phyloP scores from a whole-genome alignment of 371 early-diverging fungal species.

The Lichtheimia hyalospora region DNA sequence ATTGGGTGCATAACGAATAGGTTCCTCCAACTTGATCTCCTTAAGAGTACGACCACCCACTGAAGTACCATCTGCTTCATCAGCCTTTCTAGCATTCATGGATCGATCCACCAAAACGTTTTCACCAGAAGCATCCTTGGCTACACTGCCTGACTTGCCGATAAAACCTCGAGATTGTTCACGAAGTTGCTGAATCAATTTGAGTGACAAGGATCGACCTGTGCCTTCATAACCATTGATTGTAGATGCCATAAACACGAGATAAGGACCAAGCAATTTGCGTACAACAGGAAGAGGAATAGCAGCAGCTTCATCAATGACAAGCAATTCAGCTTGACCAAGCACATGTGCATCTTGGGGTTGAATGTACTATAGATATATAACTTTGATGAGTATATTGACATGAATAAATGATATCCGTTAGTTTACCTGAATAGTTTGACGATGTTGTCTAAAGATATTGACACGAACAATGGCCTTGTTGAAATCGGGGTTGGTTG shows the following conservation, averaged over 20 bases:
- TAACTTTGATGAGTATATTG: slow-evolving; percentile 16
- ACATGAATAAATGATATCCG: not conserved
- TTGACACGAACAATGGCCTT: slow-evolving; percentile 96
- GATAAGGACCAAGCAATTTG: slow-evolving; percentile 90
- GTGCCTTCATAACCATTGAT: slow-evolving; percentile 99
- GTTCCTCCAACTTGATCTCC: slow-evolving; percentile 92
- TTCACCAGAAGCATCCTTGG: slow-evolving; percentile 42
- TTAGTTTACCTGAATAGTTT: slow-evolving; percentile 82
- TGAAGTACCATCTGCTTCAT: slow-evolving; percentile 29
- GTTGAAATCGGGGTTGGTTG: slow-evolving; percentile 92
- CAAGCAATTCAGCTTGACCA: slow-evolving; percentile 95
- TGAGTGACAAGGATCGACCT: slow-evolving; percentile 95
- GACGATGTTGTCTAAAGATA: slow-evolving; percentile 95
- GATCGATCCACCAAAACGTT: slow-evolving; percentile 60
- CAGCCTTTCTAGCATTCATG: slow-evolving; percentile 46
- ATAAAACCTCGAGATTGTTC: slow-evolving; percentile 87
- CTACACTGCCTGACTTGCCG: slow-evolving; percentile 46
- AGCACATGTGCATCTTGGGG: slow-evolving; percentile 92
- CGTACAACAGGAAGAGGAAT: slow-evolving; percentile 95
- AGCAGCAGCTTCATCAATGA: slow-evolving; percentile 99
- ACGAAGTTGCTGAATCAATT: slow-evolving; percentile 91
- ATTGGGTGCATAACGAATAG: slow-evolving; percentile 92
- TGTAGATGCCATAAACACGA: slow-evolving; percentile 99
- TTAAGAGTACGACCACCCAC: slow-evolving; percentile 78
- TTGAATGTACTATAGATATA: slow-evolving; percentile 84